phyloP scores from a whole-genome alignment of 768 basidiomycete species.

The Naematelia encephala region DNA sequence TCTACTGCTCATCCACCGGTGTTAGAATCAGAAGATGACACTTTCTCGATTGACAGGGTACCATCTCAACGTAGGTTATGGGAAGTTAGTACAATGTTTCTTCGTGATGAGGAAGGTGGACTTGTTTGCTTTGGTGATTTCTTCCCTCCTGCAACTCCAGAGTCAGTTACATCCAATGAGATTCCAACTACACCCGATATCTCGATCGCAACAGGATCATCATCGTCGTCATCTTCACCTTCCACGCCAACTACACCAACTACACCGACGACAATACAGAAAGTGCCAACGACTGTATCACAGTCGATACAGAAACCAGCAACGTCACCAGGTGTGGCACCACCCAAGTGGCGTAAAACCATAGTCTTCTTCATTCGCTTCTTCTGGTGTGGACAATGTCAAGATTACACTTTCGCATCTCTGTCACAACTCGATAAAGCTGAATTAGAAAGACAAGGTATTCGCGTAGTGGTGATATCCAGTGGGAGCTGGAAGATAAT shows the following conservation, averaged over 20 bases:
- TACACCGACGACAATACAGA: neutral
- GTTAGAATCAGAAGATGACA: conserved; percentile 23
- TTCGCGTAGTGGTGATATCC: conserved; percentile 44
- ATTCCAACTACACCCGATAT: too few species aligned
- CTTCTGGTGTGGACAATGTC: conserved; percentile 51
- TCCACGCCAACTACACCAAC: conserved; percentile 1
- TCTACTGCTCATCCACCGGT: neutral
- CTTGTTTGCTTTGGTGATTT: conserved; percentile 38
- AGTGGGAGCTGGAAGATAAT: conserved; percentile 51
- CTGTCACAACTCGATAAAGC: conserved; percentile 40
- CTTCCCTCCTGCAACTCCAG: conserved; percentile 20
- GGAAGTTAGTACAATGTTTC: conserved; percentile 45
- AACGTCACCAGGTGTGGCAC: too few species aligned
- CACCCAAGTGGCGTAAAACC: conserved; percentile 21
- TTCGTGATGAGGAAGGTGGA: conserved; percentile 39
- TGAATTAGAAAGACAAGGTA: conserved; percentile 37
- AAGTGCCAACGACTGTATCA: conserved; percentile 1
- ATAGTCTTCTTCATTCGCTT: conserved; percentile 50
- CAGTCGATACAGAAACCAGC: neutral
- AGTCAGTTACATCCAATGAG: neutral
- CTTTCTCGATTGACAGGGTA: conserved; percentile 34
- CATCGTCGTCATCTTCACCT: too few species aligned
- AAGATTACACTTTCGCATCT: conserved; percentile 48
- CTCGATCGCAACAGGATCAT: too few species aligned
- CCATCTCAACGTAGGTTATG: conserved; percentile 35